Evolutionary conservation across 805 yeast species (phyloP).

Genomic region (Pichia thaimueangensis): DNA sequence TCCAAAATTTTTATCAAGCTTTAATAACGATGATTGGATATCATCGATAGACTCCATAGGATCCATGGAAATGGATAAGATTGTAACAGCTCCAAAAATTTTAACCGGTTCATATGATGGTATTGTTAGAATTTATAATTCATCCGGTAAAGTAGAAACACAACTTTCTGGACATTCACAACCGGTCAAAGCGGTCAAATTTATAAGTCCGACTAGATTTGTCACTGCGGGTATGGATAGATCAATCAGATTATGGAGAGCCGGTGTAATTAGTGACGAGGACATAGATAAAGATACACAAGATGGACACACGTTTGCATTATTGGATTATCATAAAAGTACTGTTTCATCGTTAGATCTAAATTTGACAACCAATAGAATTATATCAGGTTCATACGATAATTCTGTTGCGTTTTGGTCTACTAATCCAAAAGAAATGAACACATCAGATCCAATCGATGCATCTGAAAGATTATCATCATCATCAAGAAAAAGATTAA

Average conservation of each 20-base stretch:
- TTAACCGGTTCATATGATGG: constrained; percentile 89
- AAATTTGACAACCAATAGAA: constrained; percentile 45
- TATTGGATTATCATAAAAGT: constrained; percentile 84
- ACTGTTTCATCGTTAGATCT: constrained; percentile 75
- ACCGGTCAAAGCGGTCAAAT: constrained; percentile 75
- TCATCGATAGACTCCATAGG: constrained; percentile 56
- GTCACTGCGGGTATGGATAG: constrained; percentile 88
- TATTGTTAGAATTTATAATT: constrained; percentile 81
- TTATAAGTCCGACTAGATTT: constrained; percentile 68
- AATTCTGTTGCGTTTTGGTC: constrained; percentile 83
- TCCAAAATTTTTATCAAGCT: constrained; percentile 85
- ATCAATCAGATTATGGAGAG: constrained; percentile 82
- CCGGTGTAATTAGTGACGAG: constrained; percentile 39
- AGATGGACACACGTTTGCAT: constrained; percentile 70
- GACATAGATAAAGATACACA: constrained; percentile 39
- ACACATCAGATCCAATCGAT: constrained; percentile 43
- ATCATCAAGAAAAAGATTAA: constrained; percentile 84
- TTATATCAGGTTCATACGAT: constrained; percentile 83
- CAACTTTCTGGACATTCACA: constrained; percentile 87
- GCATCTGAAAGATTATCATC: constrained; percentile 45
- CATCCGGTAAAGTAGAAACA: constrained; percentile 71
- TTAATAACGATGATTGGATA: constrained; percentile 93
- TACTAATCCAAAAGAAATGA: constrained; percentile 76
- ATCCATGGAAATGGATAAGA: constrained; percentile 26
- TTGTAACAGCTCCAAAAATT: constrained; percentile 46